These are phyloP conservation scores for Rugosomyces carneus DNA, from an alignment of 1,284 basidiomycete species.

Conservation along the genomic window DNA sequence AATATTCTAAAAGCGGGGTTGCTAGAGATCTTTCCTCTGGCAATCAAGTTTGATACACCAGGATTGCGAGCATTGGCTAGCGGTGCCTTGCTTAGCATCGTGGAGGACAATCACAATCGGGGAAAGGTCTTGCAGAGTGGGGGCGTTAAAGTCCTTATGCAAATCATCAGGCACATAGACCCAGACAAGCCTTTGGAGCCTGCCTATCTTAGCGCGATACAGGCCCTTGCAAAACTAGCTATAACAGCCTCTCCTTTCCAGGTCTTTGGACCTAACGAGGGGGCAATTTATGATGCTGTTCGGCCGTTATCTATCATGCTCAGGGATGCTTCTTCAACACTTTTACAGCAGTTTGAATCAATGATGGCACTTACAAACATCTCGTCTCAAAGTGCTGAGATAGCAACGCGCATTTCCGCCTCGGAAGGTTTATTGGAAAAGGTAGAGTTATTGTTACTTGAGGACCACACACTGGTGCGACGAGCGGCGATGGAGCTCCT, in stretches of 20 bases:
- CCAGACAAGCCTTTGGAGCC: slow-evolving; percentile 31
- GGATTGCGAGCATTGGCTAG: slow-evolving; percentile 46
- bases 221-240: slow-evolving; percentile 88
- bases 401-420: slow-evolving; percentile 60
- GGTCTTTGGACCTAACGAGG: slow-evolving; percentile 80
- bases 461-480: slow-evolving; percentile 78
- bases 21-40: slow-evolving; percentile 55
- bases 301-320: slow-evolving; percentile 72
- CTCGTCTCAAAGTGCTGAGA: slow-evolving; percentile 66
- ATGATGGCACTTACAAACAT: slow-evolving; percentile 96
- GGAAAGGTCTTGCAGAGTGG: slow-evolving; percentile 81
- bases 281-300: slow-evolving; percentile 75
- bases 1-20: slow-evolving; percentile 56
- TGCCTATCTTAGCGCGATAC: slow-evolving; percentile 64
- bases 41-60: slow-evolving; percentile 51
- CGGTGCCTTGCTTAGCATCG: slow-evolving; percentile 63
- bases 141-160: slow-evolving; percentile 67
- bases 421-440: slow-evolving; percentile 59
- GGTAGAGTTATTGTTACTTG: slow-evolving; percentile 78
- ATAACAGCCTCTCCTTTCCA: slow-evolving; percentile 89
- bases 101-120: slow-evolving; percentile 73
- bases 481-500: slow-evolving; percentile 89
- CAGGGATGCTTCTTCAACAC: slow-evolving; percentile 56
- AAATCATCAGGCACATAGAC: slow-evolving; percentile 46
- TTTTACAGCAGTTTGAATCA: slow-evolving; percentile 86